Evolutionary conservation across 2,329 filamentous ascomycete species (phyloP), one percentile per base, ranked within the genome.

Genomic region (Trichoderma polysporum): DNA sequence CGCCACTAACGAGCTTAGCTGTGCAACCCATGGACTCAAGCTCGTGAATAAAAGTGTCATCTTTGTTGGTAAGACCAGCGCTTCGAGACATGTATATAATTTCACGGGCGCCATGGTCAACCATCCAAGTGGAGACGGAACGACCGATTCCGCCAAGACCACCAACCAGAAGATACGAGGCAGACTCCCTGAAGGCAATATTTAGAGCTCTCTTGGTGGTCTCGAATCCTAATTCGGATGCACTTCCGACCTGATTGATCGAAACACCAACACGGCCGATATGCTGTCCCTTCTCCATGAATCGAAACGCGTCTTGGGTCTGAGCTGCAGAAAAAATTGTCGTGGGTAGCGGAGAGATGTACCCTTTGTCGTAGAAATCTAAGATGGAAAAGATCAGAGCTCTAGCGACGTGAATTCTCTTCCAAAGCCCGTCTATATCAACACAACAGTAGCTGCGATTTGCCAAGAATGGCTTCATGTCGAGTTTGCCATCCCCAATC

Each of bases 221-320:
- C 27, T 67, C 66, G 6, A n/a, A n/a, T n/a, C n/a, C n/a, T n/a
- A n/a, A n/a, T n/a, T n/a, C n/a, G n/a, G n/a, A n/a, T n/a, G n/a
- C n/a, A n/a, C n/a, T n/a, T 68, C 66, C 4, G 67, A 70, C 67
- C 75, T 68, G 35, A 66, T 70, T 15, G n/a, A n/a, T n/a, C n/a
- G n/a, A n/a, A n/a, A 81, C 57, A 15, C 83, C 75, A 15, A 84
- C 78, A 59, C 82, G 83, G 0, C 70, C 70, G 13, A 83, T 79
- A 68, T 83, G 81, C 31, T 71, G 72, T 0, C 80, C 81, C 2
- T 72, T 73, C 62, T 83, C 79, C 77, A 85, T 78, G 50, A 78
- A 75, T 0, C 79, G 72, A 68, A 84, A 82, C 0, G 81, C 81
- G 12, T 79, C 75, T 12, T 74, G 69, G 0, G 81, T 71, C 1